Percentiles rank a stretch among this genome's conserved stretches.
Evolutionary conservation across 306 rosid genomes (phyloP).

Genomic region (Mimosa bimucronata): DNA sequence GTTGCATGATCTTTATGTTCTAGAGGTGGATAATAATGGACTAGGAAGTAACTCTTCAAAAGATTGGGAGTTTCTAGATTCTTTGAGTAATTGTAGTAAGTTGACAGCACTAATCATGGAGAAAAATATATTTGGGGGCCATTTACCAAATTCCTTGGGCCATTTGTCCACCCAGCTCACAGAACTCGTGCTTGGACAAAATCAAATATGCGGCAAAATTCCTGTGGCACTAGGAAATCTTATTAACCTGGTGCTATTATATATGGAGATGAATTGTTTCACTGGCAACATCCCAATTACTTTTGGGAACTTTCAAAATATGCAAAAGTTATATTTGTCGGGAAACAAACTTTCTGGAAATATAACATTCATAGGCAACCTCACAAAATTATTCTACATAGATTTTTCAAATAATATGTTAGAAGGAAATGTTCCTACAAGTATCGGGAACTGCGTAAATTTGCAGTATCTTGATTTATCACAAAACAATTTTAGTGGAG

Average conservation of each 20-base stretch:
- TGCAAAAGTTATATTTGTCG: accelerated
- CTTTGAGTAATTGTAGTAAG: neutral
- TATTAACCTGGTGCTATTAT: neutral
- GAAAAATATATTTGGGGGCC: neutral
- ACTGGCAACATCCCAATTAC: neutral
- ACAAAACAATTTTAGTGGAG: neutral
- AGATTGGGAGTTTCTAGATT: neutral
- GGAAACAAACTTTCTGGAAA: neutral
- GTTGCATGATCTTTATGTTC: neutral
- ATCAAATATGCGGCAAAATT: neutral
- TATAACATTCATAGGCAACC: neutral
- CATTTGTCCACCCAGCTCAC: constrained; percentile 3
- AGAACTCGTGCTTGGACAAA: accelerated
- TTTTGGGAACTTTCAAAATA: neutral
- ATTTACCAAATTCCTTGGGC: neutral
- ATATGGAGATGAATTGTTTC: neutral
- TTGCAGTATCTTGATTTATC: neutral
- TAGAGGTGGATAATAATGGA: accelerated
- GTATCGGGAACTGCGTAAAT: neutral
- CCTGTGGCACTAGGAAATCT: neutral
- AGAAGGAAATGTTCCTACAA: neutral
- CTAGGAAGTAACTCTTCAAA: constrained; percentile 2
- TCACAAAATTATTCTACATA: neutral
- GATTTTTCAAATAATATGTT: neutral
- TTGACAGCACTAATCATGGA: accelerated